phyloP scores from a whole-genome alignment of 805 yeast species.

The Teunomyces lycoperdinae region DNA sequence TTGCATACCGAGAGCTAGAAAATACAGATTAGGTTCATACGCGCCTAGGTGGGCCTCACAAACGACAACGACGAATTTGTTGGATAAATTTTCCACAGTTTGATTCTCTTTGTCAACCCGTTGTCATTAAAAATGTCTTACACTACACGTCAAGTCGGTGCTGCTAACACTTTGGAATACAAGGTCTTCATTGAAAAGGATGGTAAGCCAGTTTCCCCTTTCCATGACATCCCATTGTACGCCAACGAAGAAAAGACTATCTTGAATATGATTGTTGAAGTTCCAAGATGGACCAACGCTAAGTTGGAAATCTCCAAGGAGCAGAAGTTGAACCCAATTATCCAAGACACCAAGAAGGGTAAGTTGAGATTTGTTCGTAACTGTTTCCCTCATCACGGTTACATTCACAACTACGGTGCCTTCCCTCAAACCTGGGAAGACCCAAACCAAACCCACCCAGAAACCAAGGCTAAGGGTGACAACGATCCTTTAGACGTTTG shows the following conservation, averaged over 20 bases:
- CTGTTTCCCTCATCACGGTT: conserved; percentile 98
- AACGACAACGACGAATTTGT: not conserved
- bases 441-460: conserved; percentile 56
- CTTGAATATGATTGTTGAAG: conserved; percentile 82
- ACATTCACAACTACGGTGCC: conserved; percentile 98
- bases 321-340: conserved; percentile 80
- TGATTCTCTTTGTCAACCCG: not conserved
- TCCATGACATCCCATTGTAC: conserved; percentile 75
- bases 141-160: conserved; percentile 91
- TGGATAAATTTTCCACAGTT: not conserved
- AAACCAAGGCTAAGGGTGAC: conserved; percentile 56
- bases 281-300: conserved; percentile 98
- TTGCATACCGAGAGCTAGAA: not conserved
- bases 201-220: conserved; percentile 92
- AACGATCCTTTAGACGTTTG: conserved; percentile 49
- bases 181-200: conserved; percentile 87
- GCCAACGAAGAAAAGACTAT: conserved; percentile 92
- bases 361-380: conserved; percentile 93
- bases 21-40: not conserved
- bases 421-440: conserved; percentile 95
- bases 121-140: conserved; percentile 54
- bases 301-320: conserved; percentile 93
- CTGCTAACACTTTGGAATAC: conserved; percentile 93
- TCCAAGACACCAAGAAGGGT: conserved; percentile 97
- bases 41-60: not conserved